Conservation (phyloP, 345 rosid species). For the Cochlearia excelsa region DNA sequence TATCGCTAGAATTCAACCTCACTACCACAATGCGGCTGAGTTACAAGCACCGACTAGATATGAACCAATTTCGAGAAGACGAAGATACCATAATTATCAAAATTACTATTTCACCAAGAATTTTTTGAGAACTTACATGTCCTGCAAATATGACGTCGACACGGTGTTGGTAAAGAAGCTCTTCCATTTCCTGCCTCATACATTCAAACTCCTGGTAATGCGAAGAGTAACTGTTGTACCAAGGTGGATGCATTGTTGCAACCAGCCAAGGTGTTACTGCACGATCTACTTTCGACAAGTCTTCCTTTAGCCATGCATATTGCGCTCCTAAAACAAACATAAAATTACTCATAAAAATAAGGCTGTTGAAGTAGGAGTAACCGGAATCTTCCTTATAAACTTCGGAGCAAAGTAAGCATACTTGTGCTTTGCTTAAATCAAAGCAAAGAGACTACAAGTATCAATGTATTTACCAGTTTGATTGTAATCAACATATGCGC, state of each 20-base stretch:
- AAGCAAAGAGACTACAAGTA: slow-evolving; percentile 11
- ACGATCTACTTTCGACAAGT: slow-evolving; percentile 53
- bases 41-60: not conserved
- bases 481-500: slow-evolving; percentile 77
- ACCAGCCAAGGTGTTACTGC: slow-evolving; percentile 73
- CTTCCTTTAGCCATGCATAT: slow-evolving; percentile 68
- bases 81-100: not conserved
- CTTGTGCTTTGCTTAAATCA: not conserved
- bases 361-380: slow-evolving; percentile 29
- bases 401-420: not conserved
- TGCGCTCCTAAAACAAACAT: slow-evolving; percentile 51
- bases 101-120: slow-evolving; percentile 4
- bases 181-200: slow-evolving; percentile 91
- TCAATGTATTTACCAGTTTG: slow-evolving; percentile 47
- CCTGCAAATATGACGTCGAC: slow-evolving; percentile 76
- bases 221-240: slow-evolving; percentile 77
- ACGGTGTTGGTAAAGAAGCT: slow-evolving; percentile 58
- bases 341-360: not conserved
- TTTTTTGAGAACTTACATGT: slow-evolving; percentile 50
- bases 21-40: not conserved
- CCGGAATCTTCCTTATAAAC: not conserved
- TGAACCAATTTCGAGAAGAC: not conserved
- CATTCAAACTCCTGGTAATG: slow-evolving; percentile 94
- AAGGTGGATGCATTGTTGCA: slow-evolving; percentile 84
- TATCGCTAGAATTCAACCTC: slow-evolving; percentile 1